Evolutionary conservation across 345 rosid species (phyloP), one percentile per base, ranked within the genome.

Genomic region (Raphanus sativus): DNA sequence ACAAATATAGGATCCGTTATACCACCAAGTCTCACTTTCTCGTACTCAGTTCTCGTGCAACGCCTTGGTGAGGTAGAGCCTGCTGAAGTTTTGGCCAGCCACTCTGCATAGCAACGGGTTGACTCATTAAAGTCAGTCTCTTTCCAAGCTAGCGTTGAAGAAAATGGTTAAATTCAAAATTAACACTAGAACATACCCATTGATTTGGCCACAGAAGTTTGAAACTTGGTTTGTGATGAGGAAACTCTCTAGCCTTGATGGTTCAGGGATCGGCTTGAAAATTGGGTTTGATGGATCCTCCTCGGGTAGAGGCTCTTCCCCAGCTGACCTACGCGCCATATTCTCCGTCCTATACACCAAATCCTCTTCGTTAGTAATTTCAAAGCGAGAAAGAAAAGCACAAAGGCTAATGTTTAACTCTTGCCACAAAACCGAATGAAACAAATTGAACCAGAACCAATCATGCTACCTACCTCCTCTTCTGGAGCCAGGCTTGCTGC

Each of bases 401-500:
- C 13, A 71, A 33, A 33, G 33, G 40, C 2, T 28, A 28, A 28
- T 28, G 29, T 28, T 28, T 28, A 28, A 28, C 29, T 28, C 29
- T 28, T 28, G 29, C 29, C 29, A 16, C 33, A 9, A 65, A 38
- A 48, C 54, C 1, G 58, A 16, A 58, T 30, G 17, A 64, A 64
- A 63, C 52, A 40, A 30, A 29, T 13, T 24, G 2, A 70, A 55
- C 33, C 55, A 29, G 38, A 68, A 25, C 32, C 29, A 62, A 16
- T 42, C 34, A 68, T 15, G 34, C 1, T 25, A 25, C 59, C 36
- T 65, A 91, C 99, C 97, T 96, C 81, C 99, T 87, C 81, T 96
- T 96, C 82, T 96, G 99, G 81, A 96, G 91, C 99, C 99, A 93
- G 66, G 96, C 84, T 84, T 96, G 99, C 77, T 96, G 99, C 71